Base-by-base conservation (phyloP, 2,329 filamentous ascomycete genomes). In the Aspergillus viridinutans region DNA sequence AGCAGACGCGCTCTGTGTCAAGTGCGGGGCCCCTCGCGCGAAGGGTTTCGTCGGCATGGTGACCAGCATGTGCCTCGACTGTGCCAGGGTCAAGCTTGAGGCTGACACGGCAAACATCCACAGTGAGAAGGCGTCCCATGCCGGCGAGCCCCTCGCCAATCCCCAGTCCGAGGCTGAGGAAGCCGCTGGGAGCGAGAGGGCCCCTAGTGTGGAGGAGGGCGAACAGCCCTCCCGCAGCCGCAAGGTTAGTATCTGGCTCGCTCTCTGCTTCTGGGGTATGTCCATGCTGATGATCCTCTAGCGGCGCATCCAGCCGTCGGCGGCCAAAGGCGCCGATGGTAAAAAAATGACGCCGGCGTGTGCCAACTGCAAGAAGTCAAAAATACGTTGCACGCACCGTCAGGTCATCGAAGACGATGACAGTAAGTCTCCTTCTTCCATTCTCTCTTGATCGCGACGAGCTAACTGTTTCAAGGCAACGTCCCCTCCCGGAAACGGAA, bases 301-400 rank as follows among this genome's bases (percentile, higher is more conserved):
- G 43, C 43, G 45, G 53, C n/a, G 49, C 43, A 14, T 51, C 43
- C 51, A 40, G 28, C 42, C 45, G 45, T 45, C 54, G 29, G 51
- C 51, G 21, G 47, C 42, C 25, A 42, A 47, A 23, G 20, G 9
- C 47, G 20, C 40, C n/a, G 56, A 56, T 47, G 45, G 51, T 17
- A 17, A 14, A 4, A 54, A 60, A 42, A 21, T 57, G 49, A 52
- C 50, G 4, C 60, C 58, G n/a, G 63, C 61, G 6, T 71, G 68
- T 51, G 50, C 23, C 17, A 45, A 52, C 7, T 71, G 68, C 52
- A 65, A 61, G 20, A 58, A 42, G 43, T 62, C 60, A 53, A 71
- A 69, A 62, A 63, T 64, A 57, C 64, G 65, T 35, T 71, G 68
- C 58, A 55, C 28, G 12, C 68, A 70, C 45, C 61, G 63, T 49